Evolutionary conservation across 1,139 yeast species (phyloP).

Genomic region (Scheffersomyces illinoinensis): DNA sequence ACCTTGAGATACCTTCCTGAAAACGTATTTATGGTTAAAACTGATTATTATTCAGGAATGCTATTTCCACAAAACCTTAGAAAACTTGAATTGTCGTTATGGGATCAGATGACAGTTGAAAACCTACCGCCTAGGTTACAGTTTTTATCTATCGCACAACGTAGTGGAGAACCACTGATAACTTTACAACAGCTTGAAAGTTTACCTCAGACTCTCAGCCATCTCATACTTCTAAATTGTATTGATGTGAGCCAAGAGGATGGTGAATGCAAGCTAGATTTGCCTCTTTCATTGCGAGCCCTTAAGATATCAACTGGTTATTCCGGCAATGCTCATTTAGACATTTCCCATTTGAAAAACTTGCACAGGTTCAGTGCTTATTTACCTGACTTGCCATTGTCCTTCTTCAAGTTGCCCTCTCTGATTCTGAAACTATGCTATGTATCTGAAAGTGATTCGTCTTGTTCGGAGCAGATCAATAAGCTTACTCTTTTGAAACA

Average conservation of each 20-base stretch:
- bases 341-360: not conserved
- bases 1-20: not conserved
- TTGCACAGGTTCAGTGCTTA: not conserved
- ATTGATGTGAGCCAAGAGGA: not conserved
- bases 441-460: not conserved
- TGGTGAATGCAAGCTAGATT: not conserved
- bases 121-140: not conserved
- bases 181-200: not conserved
- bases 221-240: not conserved
- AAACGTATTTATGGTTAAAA: not conserved
- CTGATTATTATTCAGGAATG: not conserved
- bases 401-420: not conserved
- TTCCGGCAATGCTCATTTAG: not conserved
- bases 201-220: not conserved
- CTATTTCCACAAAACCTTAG: not conserved
- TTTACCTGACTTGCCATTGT: not conserved
- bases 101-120: not conserved
- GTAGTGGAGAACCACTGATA: not conserved
- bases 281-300: not conserved
- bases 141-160: not conserved
- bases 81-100: not conserved
- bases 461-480: not conserved
- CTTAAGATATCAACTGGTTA: not conserved
- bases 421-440: not conserved
- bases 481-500: too few relatives aligned